A percentile compares a stretch with the other conserved stretches of the same genome.
Evolutionary conservation across 2,329 filamentous ascomycete species (phyloP).

Genomic region (Niveomyces coronatus): DNA sequence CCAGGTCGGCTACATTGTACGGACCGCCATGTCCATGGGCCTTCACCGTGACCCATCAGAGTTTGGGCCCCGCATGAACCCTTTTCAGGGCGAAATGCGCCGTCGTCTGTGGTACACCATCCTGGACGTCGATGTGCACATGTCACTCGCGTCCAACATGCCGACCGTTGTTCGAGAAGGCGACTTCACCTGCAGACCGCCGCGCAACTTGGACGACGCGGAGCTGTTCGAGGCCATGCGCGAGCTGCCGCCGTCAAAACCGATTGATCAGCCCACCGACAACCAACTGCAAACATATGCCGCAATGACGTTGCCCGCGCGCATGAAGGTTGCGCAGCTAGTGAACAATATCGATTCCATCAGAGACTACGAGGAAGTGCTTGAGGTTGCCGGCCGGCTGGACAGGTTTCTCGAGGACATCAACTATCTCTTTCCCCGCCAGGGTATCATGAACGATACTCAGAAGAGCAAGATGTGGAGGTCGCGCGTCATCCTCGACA

Average conservation of each 20-base stretch:
- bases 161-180: conserved; percentile 41
- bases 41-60: conserved; percentile 47
- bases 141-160: conserved; percentile 41
- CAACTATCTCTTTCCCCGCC: conserved; percentile 40
- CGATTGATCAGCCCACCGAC: conserved; percentile 42
- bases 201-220: conserved; percentile 42
- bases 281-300: conserved; percentile 45
- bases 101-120: conserved; percentile 48
- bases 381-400: conserved; percentile 43
- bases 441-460: conserved; percentile 29
- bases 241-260: conserved; percentile 36
- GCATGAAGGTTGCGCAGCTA: conserved; percentile 39
- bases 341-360: conserved; percentile 41
- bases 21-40: conserved; percentile 50
- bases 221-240: conserved; percentile 38
- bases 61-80: conserved; percentile 36
- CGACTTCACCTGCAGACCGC: conserved; percentile 43
- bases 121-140: conserved; percentile 45
- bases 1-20: conserved; percentile 43
- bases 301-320: conserved; percentile 37
- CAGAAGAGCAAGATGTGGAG: conserved; percentile 42
- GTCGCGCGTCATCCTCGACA: conserved; percentile 40
- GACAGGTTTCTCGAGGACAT: conserved; percentile 45
- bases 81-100: conserved; percentile 42
- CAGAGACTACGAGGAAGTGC: conserved; percentile 41